These are phyloP conservation scores for Monosporascus sp. DNA, from an alignment of 2,329 filamentous ascomycete genomes.

Conservation along the genomic window DNA sequence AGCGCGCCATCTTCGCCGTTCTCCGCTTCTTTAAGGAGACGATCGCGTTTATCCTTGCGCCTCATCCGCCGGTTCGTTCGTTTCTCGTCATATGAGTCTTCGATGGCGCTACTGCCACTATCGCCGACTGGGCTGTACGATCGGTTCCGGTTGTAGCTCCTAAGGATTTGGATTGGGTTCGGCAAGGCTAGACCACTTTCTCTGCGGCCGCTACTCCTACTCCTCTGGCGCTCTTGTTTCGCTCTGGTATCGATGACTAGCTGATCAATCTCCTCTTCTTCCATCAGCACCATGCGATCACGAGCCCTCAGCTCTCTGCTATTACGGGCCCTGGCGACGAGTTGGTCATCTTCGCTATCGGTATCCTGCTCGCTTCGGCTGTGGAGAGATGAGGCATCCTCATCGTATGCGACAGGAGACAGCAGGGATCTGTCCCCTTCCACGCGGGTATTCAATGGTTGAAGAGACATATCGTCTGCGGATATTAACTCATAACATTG, in stretches of 20 bases:
- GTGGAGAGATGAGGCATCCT: constrained; percentile 62
- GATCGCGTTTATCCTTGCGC: constrained; percentile 48
- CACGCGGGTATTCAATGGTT: constrained; percentile 22
- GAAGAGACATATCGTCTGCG: constrained; percentile 21
- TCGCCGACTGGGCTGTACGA: constrained; percentile 35
- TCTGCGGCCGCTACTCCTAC: constrained; percentile 36
- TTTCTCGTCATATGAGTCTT: constrained; percentile 46
- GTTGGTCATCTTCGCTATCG: constrained; percentile 70
- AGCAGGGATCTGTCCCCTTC: constrained; percentile 44
- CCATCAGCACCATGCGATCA: constrained; percentile 65
- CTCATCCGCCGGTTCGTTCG: constrained; percentile 43
- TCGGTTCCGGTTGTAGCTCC: constrained; percentile 28
- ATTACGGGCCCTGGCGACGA: constrained; percentile 59
- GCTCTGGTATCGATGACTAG: constrained; percentile 50
- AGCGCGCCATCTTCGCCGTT: constrained; percentile 67
- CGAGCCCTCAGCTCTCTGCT: constrained; percentile 65
- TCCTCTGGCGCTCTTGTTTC: constrained; percentile 38
- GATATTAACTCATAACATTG: neutral
- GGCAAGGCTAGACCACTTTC: constrained; percentile 43
- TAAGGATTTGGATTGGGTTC: constrained; percentile 41
- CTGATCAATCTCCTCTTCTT: constrained; percentile 67
- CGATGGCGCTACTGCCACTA: constrained; percentile 39
- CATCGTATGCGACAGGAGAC: constrained; percentile 60
- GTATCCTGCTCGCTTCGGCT: constrained; percentile 67
- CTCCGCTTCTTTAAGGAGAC: constrained; percentile 46